Base-by-base conservation (phyloP, 441 rosid species). In the Capsella rubella region DNA sequence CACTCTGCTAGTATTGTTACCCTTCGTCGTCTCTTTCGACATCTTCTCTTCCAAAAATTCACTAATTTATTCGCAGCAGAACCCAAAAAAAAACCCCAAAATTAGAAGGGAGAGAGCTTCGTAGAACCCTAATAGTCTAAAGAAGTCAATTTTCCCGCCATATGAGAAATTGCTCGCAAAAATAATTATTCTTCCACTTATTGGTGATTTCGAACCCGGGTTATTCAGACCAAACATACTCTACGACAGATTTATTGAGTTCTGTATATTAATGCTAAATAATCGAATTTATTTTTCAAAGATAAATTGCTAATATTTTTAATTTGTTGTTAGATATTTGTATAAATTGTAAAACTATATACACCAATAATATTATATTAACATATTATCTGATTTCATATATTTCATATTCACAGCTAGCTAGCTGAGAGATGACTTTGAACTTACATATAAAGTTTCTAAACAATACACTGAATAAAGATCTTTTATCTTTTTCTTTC, bases 21-120 rank as follows among this genome's bases (percentile, higher is more conserved):
- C 55, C 63, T 69, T 79, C 69, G 66, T 35, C 34, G 66, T 35
- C 34, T 75, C 49, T 45, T 47, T 56, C 31, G 43, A 39, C 75
- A 63, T 52, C 63, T 51, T 57, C 65, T 57, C 42, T 57, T 73
- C 78, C 35, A 14, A 9, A 40, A 6, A 29, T 35, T 29, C 32
- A 3, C 16, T 28, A 68, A n/a, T 18, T 32, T 27, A 34, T 76
- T 65, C 59, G 6, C 60, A 59, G 49, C 25, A 25, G 14, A 18
- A 28, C 42, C 25, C 14, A 6, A 8, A 35, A 35, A 34, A 34
- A 35, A 8, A 16, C 6, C 25, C 21, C 55, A 1, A 14, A 43
- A 43, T 0, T 14, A 43, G 47, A 43, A 43, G 0, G 47, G 15
- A 42, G 46, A 13, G 46, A 42, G 46, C 13, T 43, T 14, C 0